phyloP scores from a whole-genome alignment of 1,284 basidiomycete genomes.

The Somion occarium region DNA sequence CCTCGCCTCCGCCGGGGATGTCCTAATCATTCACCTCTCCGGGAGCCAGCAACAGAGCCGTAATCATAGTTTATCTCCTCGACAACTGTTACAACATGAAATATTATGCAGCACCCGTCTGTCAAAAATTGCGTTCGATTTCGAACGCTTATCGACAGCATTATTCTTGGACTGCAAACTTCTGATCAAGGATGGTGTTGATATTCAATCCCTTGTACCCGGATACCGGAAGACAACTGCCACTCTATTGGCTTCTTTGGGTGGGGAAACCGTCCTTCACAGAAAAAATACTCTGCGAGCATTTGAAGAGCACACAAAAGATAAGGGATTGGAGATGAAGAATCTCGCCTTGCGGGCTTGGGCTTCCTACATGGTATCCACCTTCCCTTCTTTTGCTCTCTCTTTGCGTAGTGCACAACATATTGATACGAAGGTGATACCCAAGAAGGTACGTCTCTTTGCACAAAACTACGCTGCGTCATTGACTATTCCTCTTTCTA shows the following conservation, averaged over 20 bases:
- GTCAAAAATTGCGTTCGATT: slow-evolving; percentile 33
- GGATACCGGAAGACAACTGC: slow-evolving; percentile 2
- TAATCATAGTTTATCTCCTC: not conserved
- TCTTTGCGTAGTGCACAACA: not conserved
- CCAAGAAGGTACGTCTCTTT: not conserved
- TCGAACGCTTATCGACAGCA: slow-evolving; percentile 37
- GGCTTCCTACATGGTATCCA: slow-evolving; percentile 6
- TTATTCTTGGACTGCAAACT: slow-evolving; percentile 33
- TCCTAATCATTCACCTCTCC: slow-evolving; percentile 26
- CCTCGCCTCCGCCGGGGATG: slow-evolving; percentile 29
- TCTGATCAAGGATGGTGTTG: slow-evolving; percentile 37
- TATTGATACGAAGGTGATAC: not conserved
- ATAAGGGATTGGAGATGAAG: not conserved
- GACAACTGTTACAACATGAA: slow-evolving; percentile 10
- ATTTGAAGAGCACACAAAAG: slow-evolving; percentile 7
- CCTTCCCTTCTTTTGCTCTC: not conserved
- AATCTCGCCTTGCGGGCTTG: slow-evolving; percentile 13
- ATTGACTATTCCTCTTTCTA: too few species aligned
- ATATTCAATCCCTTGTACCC: slow-evolving; percentile 30
- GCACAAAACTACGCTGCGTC: too few species aligned
- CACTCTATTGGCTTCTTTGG: slow-evolving; percentile 6
- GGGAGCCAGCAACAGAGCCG: not conserved
- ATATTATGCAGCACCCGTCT: slow-evolving; percentile 13
- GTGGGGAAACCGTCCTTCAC: slow-evolving; percentile 9
- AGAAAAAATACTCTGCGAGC: slow-evolving; percentile 4